A percentile compares a stretch with the other conserved stretches of the same genome.
phyloP scores from a whole-genome alignment of 139 green algal species.

The Edaphochlamys debaryana region DNA sequence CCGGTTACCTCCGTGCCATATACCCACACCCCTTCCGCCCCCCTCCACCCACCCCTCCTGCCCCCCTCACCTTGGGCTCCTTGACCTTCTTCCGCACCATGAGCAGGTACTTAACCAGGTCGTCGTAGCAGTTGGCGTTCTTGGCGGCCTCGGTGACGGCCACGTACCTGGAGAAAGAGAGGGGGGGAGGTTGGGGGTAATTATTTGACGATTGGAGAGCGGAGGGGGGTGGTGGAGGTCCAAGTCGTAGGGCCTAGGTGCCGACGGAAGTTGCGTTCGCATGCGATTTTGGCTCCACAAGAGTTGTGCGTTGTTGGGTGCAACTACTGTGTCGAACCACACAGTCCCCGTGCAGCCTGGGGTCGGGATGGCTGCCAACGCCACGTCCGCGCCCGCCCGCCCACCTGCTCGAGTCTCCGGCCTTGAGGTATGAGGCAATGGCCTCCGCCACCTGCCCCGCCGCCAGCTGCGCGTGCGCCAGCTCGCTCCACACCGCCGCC shows the following conservation, averaged over 20 bases:
- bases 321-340: too few species aligned
- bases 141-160: slow-evolving; percentile 51
- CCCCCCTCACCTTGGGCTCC: slow-evolving; percentile 75
- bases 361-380: too few species aligned
- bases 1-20: too few species aligned
- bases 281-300: too few species aligned
- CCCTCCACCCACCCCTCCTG: too few species aligned
- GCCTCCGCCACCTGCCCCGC: slow-evolving; percentile 79
- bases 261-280: too few species aligned
- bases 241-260: too few species aligned
- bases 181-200: background rate
- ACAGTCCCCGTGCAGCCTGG: too few species aligned
- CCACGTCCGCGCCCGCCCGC: too few species aligned
- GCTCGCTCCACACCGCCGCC: slow-evolving; percentile 91
- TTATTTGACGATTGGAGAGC: background rate
- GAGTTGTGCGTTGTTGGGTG: too few species aligned
- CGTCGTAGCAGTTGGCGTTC: slow-evolving; percentile 76
- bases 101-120: slow-evolving; percentile 97
- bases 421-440: slow-evolving; percentile 92
- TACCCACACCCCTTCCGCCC: too few species aligned
- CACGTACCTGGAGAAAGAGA: slow-evolving; percentile 19
- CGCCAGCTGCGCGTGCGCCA: slow-evolving; percentile 93
- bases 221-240: background rate
- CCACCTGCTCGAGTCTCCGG: slow-evolving; percentile 69
- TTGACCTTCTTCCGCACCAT: slow-evolving; percentile 96